Evolutionary conservation across 1,284 basidiomycete genomes (phyloP), one percentile per base, ranked within the genome.

Genomic region (Boletus sp.): DNA sequence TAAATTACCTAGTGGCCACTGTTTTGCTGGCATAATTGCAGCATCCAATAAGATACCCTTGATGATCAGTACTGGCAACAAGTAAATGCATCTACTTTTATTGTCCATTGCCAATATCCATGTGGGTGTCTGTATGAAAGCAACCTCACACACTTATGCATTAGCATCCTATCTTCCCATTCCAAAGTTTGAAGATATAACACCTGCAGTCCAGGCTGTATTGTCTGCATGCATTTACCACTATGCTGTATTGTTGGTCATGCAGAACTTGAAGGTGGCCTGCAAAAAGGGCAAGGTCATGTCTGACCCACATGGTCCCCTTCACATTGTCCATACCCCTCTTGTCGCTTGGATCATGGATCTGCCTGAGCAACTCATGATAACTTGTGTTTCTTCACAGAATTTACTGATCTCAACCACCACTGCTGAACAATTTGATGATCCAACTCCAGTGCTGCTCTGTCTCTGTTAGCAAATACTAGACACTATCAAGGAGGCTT

Each of bases 361-460:
- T 6, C 17, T 17, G 14, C 37, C 37, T 6, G 17, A 38, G 19
- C 37, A 38, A 11, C 17, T 38, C 2, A 38, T 38, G 37, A 38
- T 38, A 6, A 6, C 37, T 14, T 38, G 37, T 38, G 13, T 19
- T 17, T 38, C 8, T 3, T 16, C 37, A 38, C 14, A 19, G 17
- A 38, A 19, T 38, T 38, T 17, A 7, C 37, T 17, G 2, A 38
- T 38, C 19, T 38, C 37, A 3, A 6, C 19, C 6, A 17, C 37
- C 14, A 38, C 37, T 19, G 37, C 37, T 17, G 8, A 38, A 17
- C 31, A 33, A 2, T 68, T 68, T 37, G 38, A 61, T 4, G 17
- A 67, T 2, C 1, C 5, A 33, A 33, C 31, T 2, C 31, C 31
- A 9, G 10, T 33, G 10, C 55, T 8, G 3, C 3, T 1, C 52